Conservation (phyloP, 768 basidiomycete species). For the Lepiota brunneoincarnata region DNA sequence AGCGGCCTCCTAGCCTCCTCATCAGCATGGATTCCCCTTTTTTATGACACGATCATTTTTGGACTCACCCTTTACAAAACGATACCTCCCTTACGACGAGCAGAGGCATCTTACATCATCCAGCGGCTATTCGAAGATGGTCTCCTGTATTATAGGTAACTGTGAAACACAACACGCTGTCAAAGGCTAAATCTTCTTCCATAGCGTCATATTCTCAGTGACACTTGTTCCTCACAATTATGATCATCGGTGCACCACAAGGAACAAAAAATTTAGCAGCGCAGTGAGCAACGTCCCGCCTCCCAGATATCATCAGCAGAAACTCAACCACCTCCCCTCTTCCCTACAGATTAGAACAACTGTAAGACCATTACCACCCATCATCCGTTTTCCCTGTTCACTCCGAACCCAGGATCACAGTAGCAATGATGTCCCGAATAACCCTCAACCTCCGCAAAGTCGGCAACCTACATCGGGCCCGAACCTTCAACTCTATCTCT, state of each 20-base stretch:
- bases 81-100: constrained; percentile 30
- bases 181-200: not conserved
- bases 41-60: constrained; percentile 45
- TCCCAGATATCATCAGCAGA: constrained; percentile 11
- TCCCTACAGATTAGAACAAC: constrained; percentile 30
- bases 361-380: constrained; percentile 24
- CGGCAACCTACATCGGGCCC: constrained; percentile 14
- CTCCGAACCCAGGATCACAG: constrained; percentile 19
- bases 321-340: not conserved
- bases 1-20: constrained; percentile 41
- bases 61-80: constrained; percentile 36
- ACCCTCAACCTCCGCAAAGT: constrained; percentile 54
- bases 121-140: constrained; percentile 44
- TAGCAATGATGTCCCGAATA: constrained; percentile 68
- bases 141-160: constrained; percentile 42
- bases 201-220: constrained; percentile 43
- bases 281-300: constrained; percentile 31
- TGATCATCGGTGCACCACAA: constrained; percentile 42
- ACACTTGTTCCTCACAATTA: constrained; percentile 41
- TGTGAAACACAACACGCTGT: not conserved
- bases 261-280: constrained; percentile 46
- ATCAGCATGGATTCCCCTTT: constrained; percentile 48
- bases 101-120: constrained; percentile 35
- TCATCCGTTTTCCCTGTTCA: not conserved
- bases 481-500: not conserved